phyloP scores from a whole-genome alignment of 2,329 filamentous ascomycete species.

The Purpureocillium takamizusanense region DNA sequence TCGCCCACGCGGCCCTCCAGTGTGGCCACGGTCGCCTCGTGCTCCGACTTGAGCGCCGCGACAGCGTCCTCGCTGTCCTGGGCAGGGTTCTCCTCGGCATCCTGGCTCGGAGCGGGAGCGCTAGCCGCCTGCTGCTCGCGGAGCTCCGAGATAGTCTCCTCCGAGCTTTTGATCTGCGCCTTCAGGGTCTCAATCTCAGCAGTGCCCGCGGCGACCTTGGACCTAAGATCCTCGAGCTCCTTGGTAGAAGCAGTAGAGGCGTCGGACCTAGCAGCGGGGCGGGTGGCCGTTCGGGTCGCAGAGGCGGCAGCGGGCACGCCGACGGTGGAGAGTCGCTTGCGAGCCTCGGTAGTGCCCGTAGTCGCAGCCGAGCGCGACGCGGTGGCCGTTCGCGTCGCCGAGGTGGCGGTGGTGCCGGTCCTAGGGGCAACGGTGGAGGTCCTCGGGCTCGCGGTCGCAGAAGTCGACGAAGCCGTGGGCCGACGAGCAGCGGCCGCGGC shows the following conservation, averaged over 20 bases:
- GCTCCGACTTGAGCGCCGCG: conserved; percentile 38
- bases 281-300: conserved; percentile 23
- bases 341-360: conserved; percentile 32
- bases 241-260: conserved; percentile 34
- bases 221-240: conserved; percentile 51
- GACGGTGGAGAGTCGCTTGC: conserved; percentile 48
- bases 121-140: conserved; percentile 38
- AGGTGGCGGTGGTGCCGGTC: conserved; percentile 17
- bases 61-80: conserved; percentile 35
- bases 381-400: conserved; percentile 24
- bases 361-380: conserved; percentile 27
- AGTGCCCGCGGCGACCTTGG: conserved; percentile 49
- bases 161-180: conserved; percentile 43
- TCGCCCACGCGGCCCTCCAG: conserved; percentile 39
- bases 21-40: conserved; percentile 37
- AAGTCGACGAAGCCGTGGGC: conserved; percentile 20
- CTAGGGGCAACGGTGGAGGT: conserved; percentile 20
- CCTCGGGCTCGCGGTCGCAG: conserved; percentile 27
- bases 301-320: conserved; percentile 27
- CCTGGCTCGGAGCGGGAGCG: conserved; percentile 22
- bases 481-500: conserved; percentile 24
- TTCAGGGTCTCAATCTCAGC: conserved; percentile 48
- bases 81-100: conserved; percentile 29
- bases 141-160: conserved; percentile 46
- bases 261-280: conserved; percentile 28